Base-by-base conservation (phyloP, 2,329 filamentous ascomycete genomes). In the Immersiporthe knoxdaviesiana region DNA sequence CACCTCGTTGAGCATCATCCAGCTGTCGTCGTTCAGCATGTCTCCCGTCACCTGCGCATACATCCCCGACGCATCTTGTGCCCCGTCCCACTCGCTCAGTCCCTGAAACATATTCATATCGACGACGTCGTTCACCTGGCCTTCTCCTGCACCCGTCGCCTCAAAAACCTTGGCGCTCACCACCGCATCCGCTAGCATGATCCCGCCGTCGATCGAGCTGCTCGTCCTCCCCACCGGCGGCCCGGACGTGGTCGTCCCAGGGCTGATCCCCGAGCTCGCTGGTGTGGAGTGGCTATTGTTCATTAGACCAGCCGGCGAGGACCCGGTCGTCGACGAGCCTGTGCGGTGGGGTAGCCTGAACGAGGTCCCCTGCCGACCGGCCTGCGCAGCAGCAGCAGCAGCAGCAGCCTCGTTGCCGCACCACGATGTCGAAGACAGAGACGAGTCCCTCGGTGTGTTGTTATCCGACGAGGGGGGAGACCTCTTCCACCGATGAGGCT, bases 1-100 rank as follows among this genome's bases (percentile, higher is more conserved):
- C 27, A 39, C 60, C 56, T 65, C 69, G 11, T 64, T 68, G 63
- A 71, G 62, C 39, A 69, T 50, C 69, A 69, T 71, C 69, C 69
- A 71, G 64, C 67, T 66, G 10, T 66, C 60, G 7, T 69, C 67
- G 18, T 69, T 62, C 59, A 66, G 64, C 60, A 71, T 71, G 24
- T 60, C 69, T n/a, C 44, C 67, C 3, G 67, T 39, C 24, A 71
- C 63, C 67, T 71, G 65, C 7, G 69, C 37, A 47, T 61, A 71
- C 60, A 64, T 18, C 44, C 65, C 18, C n/a, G 60, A 59, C 24
- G 63, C 24, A 24, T 69, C 67, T 12, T 65, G 67, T 6, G 27
- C 44, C 37, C 32, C 18, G 21, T 70, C 68, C 68, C 68, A 70
- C 7, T 54, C 37, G 18, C 60, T 60, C 41, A 67, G 16, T n/a